Base-by-base conservation (phyloP, 371 early-diverging fungal genomes). In the Mucor circinelloides region DNA sequence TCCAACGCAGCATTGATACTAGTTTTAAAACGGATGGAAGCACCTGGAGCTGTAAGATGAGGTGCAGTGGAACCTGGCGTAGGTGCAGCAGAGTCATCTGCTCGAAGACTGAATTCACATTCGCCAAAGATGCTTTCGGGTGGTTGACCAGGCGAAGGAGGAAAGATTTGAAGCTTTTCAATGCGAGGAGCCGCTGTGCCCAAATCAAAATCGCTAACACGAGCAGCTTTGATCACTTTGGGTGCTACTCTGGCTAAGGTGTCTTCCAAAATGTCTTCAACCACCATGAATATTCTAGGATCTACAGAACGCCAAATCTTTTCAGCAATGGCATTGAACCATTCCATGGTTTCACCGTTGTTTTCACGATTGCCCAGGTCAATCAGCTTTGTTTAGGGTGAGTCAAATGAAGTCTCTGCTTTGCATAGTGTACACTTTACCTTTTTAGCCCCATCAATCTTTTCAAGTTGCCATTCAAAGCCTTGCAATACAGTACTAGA, bases 231-330 rank as follows among this genome's bases (percentile, higher is more conserved):
- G 28, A 78, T 78, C 23, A 73, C 60, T 23, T 59, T 63, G 3
- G 78, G 75, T 10, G 69, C 57, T 10, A 73, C 63, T 23, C 60
- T 66, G 9, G 61, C 60, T 7, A 78, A 40, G 0, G 65, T 68
- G n/a, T 78, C 78, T 67, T 78, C 78, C 12, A 78, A 58, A 8
- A 75, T 70, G 36, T 71, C 70, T 59, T 78, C 71, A 7, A 78
- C 42, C 17, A 50, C 46, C 2, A 59, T 56, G 60, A 78, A 78
- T 15, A 73, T 66, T 28, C 72, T 58, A 7, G 73, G 75, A 46
- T 75, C 75, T 17, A 78, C 70, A 30, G 69, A 73, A 19, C 78
- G 66, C 78, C 78, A 78, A 6, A 78, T 58, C 52, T 75, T 78
- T 28, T 75, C 73, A 6, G 72, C 27, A 27, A 70, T 71, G 31